These are phyloP conservation scores for Spathaspora girioi DNA, from an alignment of 805 yeast genomes.

Conservation along the genomic window DNA sequence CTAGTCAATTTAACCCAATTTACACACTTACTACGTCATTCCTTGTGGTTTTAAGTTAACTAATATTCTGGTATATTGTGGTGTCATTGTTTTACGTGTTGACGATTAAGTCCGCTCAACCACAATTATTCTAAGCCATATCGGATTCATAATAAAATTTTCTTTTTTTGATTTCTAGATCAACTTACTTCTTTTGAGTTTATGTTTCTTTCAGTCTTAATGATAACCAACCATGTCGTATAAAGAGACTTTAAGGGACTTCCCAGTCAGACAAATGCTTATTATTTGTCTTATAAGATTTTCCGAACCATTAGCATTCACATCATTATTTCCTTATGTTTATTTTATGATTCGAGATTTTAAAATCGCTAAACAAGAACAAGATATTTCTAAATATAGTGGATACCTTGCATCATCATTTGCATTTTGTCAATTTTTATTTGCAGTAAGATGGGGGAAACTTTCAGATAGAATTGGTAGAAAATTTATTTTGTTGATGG, in stretches of 20 bases:
- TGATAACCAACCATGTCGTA: slow-evolving; percentile 14
- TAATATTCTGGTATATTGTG: no score
- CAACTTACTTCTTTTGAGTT: neutral
- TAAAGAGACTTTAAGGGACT: slow-evolving; percentile 46
- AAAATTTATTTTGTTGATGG: slow-evolving; percentile 21
- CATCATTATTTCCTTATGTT: slow-evolving; percentile 25
- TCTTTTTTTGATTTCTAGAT: neutral
- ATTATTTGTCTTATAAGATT: slow-evolving; percentile 41
- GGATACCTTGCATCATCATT: slow-evolving; percentile 20
- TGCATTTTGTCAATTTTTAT: slow-evolving; percentile 21
- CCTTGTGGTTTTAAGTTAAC: no score
- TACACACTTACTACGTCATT: no score
- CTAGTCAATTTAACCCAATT: no score
- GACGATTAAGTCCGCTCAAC: neutral
- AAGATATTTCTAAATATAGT: slow-evolving; percentile 16
- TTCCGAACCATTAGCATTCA: slow-evolving; percentile 45
- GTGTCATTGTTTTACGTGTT: no score
- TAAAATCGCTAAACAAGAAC: slow-evolving; percentile 14
- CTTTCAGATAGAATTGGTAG: slow-evolving; percentile 27
- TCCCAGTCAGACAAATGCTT: slow-evolving; percentile 48
- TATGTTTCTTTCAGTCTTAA: neutral
- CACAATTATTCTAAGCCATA: neutral
- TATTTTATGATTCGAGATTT: slow-evolving; percentile 24
- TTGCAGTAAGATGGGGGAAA: slow-evolving; percentile 27
- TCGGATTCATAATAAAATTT: neutral